Evolutionary conservation across 2,329 filamentous ascomycete genomes (phyloP).

Genomic region (Eutypella sp.): DNA sequence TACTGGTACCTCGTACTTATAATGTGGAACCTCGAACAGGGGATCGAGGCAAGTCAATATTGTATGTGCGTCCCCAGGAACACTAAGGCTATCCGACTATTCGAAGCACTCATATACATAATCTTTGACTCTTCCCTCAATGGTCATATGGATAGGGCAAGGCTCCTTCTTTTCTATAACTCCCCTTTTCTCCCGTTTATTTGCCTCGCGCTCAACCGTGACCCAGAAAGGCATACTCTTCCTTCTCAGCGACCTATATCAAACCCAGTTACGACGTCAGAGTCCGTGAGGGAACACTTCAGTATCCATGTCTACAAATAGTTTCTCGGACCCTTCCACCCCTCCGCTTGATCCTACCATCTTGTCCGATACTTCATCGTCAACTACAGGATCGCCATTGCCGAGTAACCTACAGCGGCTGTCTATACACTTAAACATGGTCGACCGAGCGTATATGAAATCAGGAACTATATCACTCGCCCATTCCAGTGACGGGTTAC

Average conservation of each 20-base stretch:
- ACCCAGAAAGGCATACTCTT: constrained; percentile 16
- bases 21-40: constrained; percentile 3
- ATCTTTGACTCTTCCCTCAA: constrained; percentile 14
- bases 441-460: constrained; percentile 19
- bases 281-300: constrained; percentile 6
- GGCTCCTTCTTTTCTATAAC: constrained; percentile 20
- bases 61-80: constrained; percentile 15
- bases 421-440: constrained; percentile 18
- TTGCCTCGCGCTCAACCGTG: constrained; percentile 11
- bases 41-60: constrained; percentile 3
- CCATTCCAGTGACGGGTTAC: constrained; percentile 19
- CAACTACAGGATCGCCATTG: constrained; percentile 10
- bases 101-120: constrained; percentile 14
- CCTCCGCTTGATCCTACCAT: constrained; percentile 11
- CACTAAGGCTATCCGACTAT: constrained; percentile 1
- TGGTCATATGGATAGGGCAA: constrained; percentile 10
- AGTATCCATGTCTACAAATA: constrained; percentile 20
- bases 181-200: constrained; percentile 16
- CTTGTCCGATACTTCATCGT: constrained; percentile 9
- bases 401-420: constrained; percentile 8
- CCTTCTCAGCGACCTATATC: constrained; percentile 6
- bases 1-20: constrained; percentile 11
- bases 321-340: constrained; percentile 12
- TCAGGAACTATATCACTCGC: constrained; percentile 12
- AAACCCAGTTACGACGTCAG: constrained; percentile 1